A percentile compares a stretch with the other conserved stretches of the same genome.
These are phyloP conservation scores for peach (Prunus persica) DNA, from an alignment of 306 rosid genomes.

Conservation along the genomic window Prunus_persica_NCBIv2 NC_034009.1:36665501-36666000, in stretches of 20 bases:
- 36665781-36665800: neutral
- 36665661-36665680: conserved; percentile 56
- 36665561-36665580: conserved; percentile 25
- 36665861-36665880: conserved; percentile 3
- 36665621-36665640: conserved; percentile 37
- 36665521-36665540: neutral
- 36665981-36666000: conserved; percentile 62
- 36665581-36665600: conserved; percentile 27
- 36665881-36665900: conserved; percentile 22
- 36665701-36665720: conserved; percentile 11
- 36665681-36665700: conserved; percentile 30
- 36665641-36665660: conserved; percentile 44
- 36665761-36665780: neutral
- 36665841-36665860: conserved; percentile 17
- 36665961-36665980: conserved; percentile 69
- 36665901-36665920: conserved; percentile 6
- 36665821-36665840: conserved; percentile 26
- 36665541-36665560: neutral
- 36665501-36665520: neutral
- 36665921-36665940: neutral
- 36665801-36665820: conserved; percentile 28
- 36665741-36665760: neutral
- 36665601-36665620: conserved; percentile 47
- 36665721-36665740: conserved; percentile 29
- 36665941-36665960: conserved; percentile 49